phyloP scores from a whole-genome alignment of 352 stramenopile genomes.

The Phytophthora aleatoria region DNA sequence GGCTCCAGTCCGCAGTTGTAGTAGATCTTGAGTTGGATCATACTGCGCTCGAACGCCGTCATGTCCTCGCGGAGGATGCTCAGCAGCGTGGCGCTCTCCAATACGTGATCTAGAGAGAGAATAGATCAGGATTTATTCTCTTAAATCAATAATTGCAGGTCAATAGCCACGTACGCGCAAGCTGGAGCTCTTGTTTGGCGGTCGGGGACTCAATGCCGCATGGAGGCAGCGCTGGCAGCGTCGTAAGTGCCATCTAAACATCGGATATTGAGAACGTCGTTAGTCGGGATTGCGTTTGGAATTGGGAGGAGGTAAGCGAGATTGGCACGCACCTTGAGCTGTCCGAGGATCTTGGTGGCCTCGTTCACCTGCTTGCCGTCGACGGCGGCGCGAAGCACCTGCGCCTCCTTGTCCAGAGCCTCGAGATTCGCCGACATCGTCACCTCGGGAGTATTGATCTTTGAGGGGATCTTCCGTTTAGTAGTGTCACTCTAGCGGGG shows the following conservation, averaged over 20 bases:
- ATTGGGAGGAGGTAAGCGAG: not conserved
- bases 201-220: conserved; percentile 55
- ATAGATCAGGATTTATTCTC: not conserved
- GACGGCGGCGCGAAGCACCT: conserved; percentile 64
- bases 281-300: not conserved
- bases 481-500: not conserved
- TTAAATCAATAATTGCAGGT: conserved; percentile 1
- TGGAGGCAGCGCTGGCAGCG: conserved; percentile 83
- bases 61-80: conserved; percentile 89
- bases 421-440: conserved; percentile 47
- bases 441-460: conserved; percentile 17
- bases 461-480: conserved; percentile 1
- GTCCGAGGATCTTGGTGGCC: conserved; percentile 48
- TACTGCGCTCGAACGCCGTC: conserved; percentile 84
- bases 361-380: conserved; percentile 51
- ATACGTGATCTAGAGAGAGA: conserved; percentile 63
- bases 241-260: conserved; percentile 82
- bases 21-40: conserved; percentile 91
- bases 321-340: conserved; percentile 61
- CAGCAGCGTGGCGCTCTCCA: conserved; percentile 90
- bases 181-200: conserved; percentile 63
- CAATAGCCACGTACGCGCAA: conserved; percentile 64
- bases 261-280: not conserved
- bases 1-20: conserved; percentile 58
- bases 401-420: conserved; percentile 62